These are phyloP conservation scores for Aspergillus olivimuriae DNA, from an alignment of 495 filamentous ascomycete species.

Conservation along the genomic window DNA sequence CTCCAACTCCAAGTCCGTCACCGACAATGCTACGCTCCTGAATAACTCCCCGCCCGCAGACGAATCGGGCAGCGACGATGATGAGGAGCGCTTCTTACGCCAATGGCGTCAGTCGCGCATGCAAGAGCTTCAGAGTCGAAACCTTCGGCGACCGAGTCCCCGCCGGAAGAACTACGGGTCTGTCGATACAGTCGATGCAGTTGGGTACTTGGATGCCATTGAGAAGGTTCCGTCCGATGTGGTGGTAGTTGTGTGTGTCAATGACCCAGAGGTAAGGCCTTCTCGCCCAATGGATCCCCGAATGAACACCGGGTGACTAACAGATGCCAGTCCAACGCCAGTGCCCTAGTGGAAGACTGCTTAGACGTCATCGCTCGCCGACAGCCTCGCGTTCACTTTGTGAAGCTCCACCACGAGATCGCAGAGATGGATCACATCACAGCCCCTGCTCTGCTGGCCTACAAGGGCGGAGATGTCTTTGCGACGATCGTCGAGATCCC, in stretches of 20 bases:
- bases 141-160: conserved; percentile 49
- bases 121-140: conserved; percentile 65
- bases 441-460: conserved; percentile 83
- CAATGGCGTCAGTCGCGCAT: conserved; percentile 77
- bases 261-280: conserved; percentile 82
- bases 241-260: conserved; percentile 90
- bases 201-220: conserved; percentile 89
- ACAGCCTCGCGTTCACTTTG: conserved; percentile 69
- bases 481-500: conserved; percentile 82
- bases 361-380: conserved; percentile 62
- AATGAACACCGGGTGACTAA: no score
- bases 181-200: conserved; percentile 78
- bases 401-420: conserved; percentile 86
- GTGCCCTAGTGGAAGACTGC: conserved; percentile 68
- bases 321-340: conserved; percentile 72
- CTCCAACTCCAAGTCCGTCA: conserved; percentile 26
- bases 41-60: conserved; percentile 42
- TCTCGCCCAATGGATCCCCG: no score
- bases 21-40: conserved; percentile 30
- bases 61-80: conserved; percentile 44
- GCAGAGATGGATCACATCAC: conserved; percentile 91
- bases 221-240: conserved; percentile 79
- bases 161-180: conserved; percentile 70
- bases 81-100: conserved; percentile 77
- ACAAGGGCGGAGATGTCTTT: conserved; percentile 83